Evolutionary conservation across 306 rosid species (phyloP).

Genomic region (Fragaria iinumae): DNA sequence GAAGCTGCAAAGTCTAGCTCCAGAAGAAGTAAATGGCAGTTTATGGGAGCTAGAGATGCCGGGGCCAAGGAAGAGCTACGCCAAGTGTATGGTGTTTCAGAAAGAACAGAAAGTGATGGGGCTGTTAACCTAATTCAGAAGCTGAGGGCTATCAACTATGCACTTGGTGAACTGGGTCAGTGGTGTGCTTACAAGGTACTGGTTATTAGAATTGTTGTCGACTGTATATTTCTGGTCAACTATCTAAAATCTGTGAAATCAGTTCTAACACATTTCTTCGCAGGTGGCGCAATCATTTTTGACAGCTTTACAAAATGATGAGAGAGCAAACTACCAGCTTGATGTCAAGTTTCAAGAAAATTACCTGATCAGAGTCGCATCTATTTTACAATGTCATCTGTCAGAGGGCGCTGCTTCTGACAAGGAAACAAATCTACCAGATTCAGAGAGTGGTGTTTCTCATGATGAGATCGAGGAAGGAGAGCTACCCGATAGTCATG

Average conservation of each 20-base stretch:
- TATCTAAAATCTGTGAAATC: slow-evolving; percentile 12
- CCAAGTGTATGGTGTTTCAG: slow-evolving; percentile 98
- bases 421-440: slow-evolving; percentile 48
- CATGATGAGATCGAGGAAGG: slow-evolving; percentile 89
- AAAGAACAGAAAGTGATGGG: slow-evolving; percentile 98
- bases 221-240: slow-evolving; percentile 20
- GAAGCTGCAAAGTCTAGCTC: slow-evolving; percentile 94
- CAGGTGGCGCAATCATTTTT: slow-evolving; percentile 94
- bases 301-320: slow-evolving; percentile 96
- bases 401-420: slow-evolving; percentile 89
- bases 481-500: slow-evolving; percentile 95
- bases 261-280: slow-evolving; percentile 23
- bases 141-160: slow-evolving; percentile 95
- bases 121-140: slow-evolving; percentile 94
- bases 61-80: slow-evolving; percentile 96
- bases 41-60: slow-evolving; percentile 99
- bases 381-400: slow-evolving; percentile 82
- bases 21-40: slow-evolving; percentile 98
- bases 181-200: slow-evolving; percentile 96
- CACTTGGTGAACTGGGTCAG: slow-evolving; percentile 98
- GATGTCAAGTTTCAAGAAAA: slow-evolving; percentile 99
- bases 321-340: slow-evolving; percentile 95
- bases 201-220: slow-evolving; percentile 16
- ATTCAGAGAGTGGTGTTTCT: slow-evolving; percentile 33
- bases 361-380: slow-evolving; percentile 70